These are phyloP conservation scores for Penicillium diatomitis DNA, from an alignment of 495 filamentous ascomycete species.

Conservation along the genomic window DNA sequence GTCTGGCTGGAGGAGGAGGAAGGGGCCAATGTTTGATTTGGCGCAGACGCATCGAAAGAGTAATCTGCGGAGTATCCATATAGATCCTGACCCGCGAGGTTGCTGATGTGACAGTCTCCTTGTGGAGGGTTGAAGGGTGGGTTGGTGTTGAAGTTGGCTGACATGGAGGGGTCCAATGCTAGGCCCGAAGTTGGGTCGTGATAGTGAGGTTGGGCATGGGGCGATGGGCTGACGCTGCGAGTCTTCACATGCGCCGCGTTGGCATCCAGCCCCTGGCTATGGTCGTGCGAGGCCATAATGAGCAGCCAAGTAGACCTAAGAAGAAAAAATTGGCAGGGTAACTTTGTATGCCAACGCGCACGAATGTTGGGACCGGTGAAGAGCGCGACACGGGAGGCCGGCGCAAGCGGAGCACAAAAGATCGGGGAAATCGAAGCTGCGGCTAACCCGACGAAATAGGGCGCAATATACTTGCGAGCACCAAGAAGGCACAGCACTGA, in stretches of 20 bases:
- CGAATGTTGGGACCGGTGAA: neutral
- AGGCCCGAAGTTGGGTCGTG: constrained; percentile 28
- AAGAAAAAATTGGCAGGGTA: too few relatives aligned
- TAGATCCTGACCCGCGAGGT: constrained; percentile 16
- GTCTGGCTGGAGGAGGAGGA: constrained; percentile 22
- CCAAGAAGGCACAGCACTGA: too few relatives aligned
- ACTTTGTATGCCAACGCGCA: too few relatives aligned
- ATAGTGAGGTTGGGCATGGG: constrained; percentile 30
- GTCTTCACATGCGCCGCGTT: constrained; percentile 21
- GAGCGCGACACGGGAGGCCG: constrained; percentile 2
- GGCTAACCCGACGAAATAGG: too few relatives aligned
- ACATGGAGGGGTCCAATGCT: constrained; percentile 30
- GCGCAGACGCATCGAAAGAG: constrained; percentile 18
- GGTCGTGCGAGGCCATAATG: constrained; percentile 33
- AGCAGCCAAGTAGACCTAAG: too few relatives aligned
- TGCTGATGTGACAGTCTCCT: neutral
- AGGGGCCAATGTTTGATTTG: constrained; percentile 17
- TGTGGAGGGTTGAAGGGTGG: neutral
- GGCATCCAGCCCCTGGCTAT: constrained; percentile 20
- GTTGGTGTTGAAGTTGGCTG: constrained; percentile 17
- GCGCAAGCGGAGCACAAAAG: neutral
- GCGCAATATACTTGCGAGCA: too few relatives aligned
- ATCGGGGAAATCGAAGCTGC: too few relatives aligned
- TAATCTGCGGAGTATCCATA: constrained; percentile 26
- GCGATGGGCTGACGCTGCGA: constrained; percentile 36